Evolutionary conservation across 1,139 yeast genomes (phyloP), one percentile per base, ranked within the genome.

Genomic region (Debaryomyces udenii): DNA sequence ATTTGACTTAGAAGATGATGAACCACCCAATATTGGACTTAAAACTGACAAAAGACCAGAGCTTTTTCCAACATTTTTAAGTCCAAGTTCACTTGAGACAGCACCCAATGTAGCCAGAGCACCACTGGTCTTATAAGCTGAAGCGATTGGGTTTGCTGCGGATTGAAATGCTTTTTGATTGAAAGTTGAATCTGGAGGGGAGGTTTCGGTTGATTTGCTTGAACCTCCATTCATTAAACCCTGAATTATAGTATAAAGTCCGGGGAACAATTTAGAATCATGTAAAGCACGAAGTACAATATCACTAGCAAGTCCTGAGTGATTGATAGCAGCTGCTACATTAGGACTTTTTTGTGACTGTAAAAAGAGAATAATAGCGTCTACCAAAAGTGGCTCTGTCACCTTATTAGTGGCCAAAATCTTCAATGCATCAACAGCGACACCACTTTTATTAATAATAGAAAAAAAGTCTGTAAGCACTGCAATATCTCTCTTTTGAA

Each of bases 221-320:
- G 53, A 4, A 4, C 43, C 46, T 20, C 55, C 55, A 24, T 27
- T 46, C 36, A 47, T 53, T 28, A 55, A 54, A 4, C 57, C 60
- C 35, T 52, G 45, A 31, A 55, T 33, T 23, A 55, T 48, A 4
- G 53, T 38, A 27, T 22, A 43, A 9, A 35, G 17, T 7, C 46
- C 46, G 2, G 39, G 40, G 31, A 43, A 37, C 22, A 43, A 35
- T 2, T 18, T 28, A 3, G 35, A 18, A 30, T 40, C 42, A 16
- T 29, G 35, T n/a, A 41, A 29, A 1, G 42, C 37, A 17, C 17
- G 30, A 16, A 40, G 35, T 7, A 60, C 62, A 32, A 64, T 46
- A 44, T 62, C 66, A 29, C 62, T 55, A 6, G 60, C 66, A 43
- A 64, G 55, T 11, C 55, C 56, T 5, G 68, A 62, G 14, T 53